Conservation (phyloP, 2,329 filamentous ascomycete species). For the Aspergillus versicolor region DNA sequence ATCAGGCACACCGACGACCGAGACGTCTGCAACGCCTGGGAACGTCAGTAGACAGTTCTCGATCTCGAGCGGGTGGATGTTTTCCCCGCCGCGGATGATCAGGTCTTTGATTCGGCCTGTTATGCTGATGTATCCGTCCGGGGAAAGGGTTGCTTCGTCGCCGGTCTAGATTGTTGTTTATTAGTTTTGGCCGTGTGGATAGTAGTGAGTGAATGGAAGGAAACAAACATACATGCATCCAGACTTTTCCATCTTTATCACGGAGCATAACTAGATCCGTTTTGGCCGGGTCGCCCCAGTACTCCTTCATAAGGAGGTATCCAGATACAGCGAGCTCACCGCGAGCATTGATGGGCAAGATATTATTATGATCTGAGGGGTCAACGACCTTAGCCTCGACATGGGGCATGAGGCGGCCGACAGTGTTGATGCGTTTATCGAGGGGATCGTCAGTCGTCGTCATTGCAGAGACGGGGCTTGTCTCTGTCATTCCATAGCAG, state of each 20-base stretch:
- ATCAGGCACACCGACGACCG: slow-evolving; percentile 81
- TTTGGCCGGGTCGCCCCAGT: slow-evolving; percentile 71
- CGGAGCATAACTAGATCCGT: slow-evolving; percentile 68
- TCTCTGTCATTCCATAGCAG: slow-evolving; percentile 97
- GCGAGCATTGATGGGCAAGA: slow-evolving; percentile 63
- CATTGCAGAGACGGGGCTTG: slow-evolving; percentile 70
- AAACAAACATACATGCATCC: slow-evolving; percentile 66
- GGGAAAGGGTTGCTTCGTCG: slow-evolving; percentile 85
- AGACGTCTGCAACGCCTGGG: slow-evolving; percentile 69
- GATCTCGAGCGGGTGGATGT: slow-evolving; percentile 90
- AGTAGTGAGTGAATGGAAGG: background rate
- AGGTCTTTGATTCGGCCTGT: slow-evolving; percentile 92
- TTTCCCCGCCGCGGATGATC: slow-evolving; percentile 93
- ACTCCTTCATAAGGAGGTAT: slow-evolving; percentile 87
- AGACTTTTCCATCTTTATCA: slow-evolving; percentile 59
- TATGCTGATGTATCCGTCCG: slow-evolving; percentile 79
- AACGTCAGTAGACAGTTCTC: slow-evolving; percentile 83
- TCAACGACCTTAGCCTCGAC: slow-evolving; percentile 77
- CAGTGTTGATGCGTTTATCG: slow-evolving; percentile 68
- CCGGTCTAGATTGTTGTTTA: slow-evolving; percentile 60
- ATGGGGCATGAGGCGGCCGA: slow-evolving; percentile 82
- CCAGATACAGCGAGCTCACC: slow-evolving; percentile 83
- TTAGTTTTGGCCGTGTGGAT: background rate
- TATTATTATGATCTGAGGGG: slow-evolving; percentile 56
- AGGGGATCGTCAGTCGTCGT: slow-evolving; percentile 74